Evolutionary conservation across 2,329 filamentous ascomycete genomes (phyloP), one percentile per base, ranked within the genome.

Genomic region (Claviceps spartinae): DNA sequence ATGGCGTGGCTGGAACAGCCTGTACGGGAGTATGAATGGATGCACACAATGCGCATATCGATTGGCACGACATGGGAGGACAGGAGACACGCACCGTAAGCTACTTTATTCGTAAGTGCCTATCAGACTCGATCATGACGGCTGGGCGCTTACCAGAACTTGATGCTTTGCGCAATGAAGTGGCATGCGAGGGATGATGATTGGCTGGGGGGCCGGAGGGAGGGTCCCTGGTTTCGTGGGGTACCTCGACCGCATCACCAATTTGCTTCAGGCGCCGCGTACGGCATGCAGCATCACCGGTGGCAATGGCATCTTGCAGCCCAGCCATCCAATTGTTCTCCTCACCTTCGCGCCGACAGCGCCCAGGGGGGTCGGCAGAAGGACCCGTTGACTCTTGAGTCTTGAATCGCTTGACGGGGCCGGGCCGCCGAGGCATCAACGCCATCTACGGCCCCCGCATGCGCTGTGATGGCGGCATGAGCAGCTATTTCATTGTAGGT

Each of bases 261-360:
- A 42, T 45, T 30, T 42, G 37, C 41, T 24, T 26, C 48, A 5
- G 18, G 18, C 30, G 8, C 30, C 30, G 30, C 20, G 50, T 34
- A 41, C 49, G 48, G 42, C 53, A 52, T 50, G 53, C 54, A 54
- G 52, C 53, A 50, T 47, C 30, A 22, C 41, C 52, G 51, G 44
- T 47, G 26, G 16, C 40, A 47, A n/a, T 34, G 54, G 55, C 56
- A 54, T 50, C 55, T 51, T 57, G 56, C 55, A 58, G 50, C 18
- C 16, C 38, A 5, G 24, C 47, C 41, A 47, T 53, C 57, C 57
- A 58, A 57, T 58, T 47, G 51, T 40, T 37, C 52, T 42, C 52
- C 50, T 37, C 49, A 14, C 14, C n/a, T 59, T 57, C 24, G 57
- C 56, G 56, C 56, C 53, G 48, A 47, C 30, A 3, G 7, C 40